phyloP scores from a whole-genome alignment of 163 green algal genomes.

The Chlorella variabilis region DNA sequence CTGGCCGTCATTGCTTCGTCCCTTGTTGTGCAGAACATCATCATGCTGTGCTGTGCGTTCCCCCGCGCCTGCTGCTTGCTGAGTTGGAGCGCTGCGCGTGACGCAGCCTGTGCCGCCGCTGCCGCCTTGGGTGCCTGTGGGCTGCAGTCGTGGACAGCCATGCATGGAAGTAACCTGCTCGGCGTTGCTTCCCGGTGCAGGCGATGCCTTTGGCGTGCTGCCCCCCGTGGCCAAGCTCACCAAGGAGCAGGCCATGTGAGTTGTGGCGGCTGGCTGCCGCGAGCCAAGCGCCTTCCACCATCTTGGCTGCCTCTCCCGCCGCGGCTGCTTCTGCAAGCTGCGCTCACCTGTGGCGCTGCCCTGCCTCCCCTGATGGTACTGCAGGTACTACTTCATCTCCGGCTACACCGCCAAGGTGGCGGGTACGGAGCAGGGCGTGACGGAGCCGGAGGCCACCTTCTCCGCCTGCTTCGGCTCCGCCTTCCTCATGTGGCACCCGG shows the following conservation, averaged over 20 bases:
- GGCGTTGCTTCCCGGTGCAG: too few species aligned
- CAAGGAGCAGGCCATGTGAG: slow-evolving; percentile 95
- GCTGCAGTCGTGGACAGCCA: too few species aligned
- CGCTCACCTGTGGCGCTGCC: neutral
- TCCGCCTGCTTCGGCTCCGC: slow-evolving; percentile 95
- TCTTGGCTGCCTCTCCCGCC: too few species aligned
- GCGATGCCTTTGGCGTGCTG: slow-evolving; percentile 96
- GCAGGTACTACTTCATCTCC: slow-evolving; percentile 72
- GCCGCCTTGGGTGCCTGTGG: too few species aligned
- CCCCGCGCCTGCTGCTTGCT: slow-evolving; percentile 49
- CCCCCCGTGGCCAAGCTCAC: slow-evolving; percentile 91
- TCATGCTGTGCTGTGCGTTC: slow-evolving; percentile 78
- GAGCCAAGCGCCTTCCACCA: too few species aligned
- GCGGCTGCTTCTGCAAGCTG: too few species aligned
- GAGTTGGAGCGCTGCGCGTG: too few species aligned
- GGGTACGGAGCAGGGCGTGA: slow-evolving; percentile 94
- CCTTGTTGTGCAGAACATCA: slow-evolving; percentile 63
- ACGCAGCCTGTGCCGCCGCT: too few species aligned
- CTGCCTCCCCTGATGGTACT: neutral
- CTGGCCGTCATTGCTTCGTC: too few species aligned
- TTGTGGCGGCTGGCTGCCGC: neutral
- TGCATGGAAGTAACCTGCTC: too few species aligned
- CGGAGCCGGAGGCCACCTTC: slow-evolving; percentile 96
- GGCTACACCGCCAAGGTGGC: slow-evolving; percentile 92
- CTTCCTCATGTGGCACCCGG: slow-evolving; percentile 94